These are phyloP conservation scores for Fusarium tricinctum DNA, from an alignment of 2,329 filamentous ascomycete species.

Conservation along the genomic window DNA sequence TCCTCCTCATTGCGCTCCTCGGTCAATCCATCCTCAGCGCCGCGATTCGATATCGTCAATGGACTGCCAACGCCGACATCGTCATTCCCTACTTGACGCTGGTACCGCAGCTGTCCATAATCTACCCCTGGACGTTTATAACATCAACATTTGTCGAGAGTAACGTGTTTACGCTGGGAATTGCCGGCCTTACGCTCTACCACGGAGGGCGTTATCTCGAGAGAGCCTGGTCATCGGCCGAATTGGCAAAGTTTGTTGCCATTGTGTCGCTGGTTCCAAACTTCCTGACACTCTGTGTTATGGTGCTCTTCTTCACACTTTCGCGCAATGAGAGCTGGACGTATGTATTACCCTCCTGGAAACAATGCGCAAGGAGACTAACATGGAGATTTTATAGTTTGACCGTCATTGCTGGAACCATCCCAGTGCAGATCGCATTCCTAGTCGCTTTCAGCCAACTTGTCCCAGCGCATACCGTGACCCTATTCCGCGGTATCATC, in stretches of 20 bases:
- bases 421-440: conserved; percentile 91
- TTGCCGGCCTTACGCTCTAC: conserved; percentile 84
- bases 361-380: conserved; percentile 9
- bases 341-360: conserved; percentile 63
- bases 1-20: conserved; percentile 80
- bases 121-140: conserved; percentile 94
- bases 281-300: conserved; percentile 77
- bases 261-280: conserved; percentile 86
- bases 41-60: conserved; percentile 79
- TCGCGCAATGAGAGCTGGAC: conserved; percentile 76
- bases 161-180: conserved; percentile 87
- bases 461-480: conserved; percentile 95
- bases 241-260: conserved; percentile 91
- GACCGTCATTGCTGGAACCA: conserved; percentile 87
- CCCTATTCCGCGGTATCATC: conserved; percentile 87
- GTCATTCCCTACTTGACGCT: conserved; percentile 90
- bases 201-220: conserved; percentile 96
- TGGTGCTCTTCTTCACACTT: conserved; percentile 80
- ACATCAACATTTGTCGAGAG: conserved; percentile 91
- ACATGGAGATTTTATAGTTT: conserved; percentile 62
- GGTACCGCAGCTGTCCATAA: conserved; percentile 83
- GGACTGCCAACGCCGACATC: conserved; percentile 72
- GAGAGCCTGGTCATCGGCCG: conserved; percentile 91
- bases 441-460: conserved; percentile 98
- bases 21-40: conserved; percentile 87